Base-by-base conservation (phyloP, 495 filamentous ascomycete genomes). In the Aspergillus biplanus region DNA sequence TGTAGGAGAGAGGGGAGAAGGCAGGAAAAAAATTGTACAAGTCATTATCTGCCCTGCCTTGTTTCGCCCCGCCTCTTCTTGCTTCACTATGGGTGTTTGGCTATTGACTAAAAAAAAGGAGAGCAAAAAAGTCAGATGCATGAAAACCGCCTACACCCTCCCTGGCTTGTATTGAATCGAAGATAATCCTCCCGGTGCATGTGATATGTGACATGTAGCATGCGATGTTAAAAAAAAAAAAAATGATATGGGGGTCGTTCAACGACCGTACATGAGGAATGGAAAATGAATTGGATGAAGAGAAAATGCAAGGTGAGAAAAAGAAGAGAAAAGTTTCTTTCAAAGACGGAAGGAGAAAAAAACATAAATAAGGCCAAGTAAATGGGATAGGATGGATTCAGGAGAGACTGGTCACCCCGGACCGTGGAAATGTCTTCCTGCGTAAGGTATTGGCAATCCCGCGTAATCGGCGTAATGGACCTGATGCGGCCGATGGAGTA, bases 291-390 rank as follows among this genome's bases (percentile, higher is more conserved):
- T 44, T 44, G 3, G 39, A 44, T 50, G 0, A 16, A 16, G 47
- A 50, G 21, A 33, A 54, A 34, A 33, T 49, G 11, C 47, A 27
- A 18, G 8, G 27, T 50, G 16, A 27, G 11, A 50, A 50, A 31
- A 21, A 50, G 16, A 31, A 62, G 42, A 60, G 46, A 66, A 55
- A 55, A 55, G 33, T 34, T 35, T 34, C 52, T 54, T 52, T 58
- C 32, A 65, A 63, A 63, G 57, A 59, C 15, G 63, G 42, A 61
- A 52, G 35, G 63, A 60, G 60, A 62, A 61, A 39, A 66, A 66
- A 54, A 62, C 33, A 31, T 47, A 59, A 62, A 62, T 64, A 61
- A 66, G 33, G 44, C 65, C 63, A 56, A 63, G 53, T 42, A 62
- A 56, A 33, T 68, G 53, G 55, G 64, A 56, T 55, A 39, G 65